Evolutionary conservation across 371 early-diverging fungal genomes (phyloP), one percentile per base, ranked within the genome.

Genomic region (Haplosporangium sp.): DNA sequence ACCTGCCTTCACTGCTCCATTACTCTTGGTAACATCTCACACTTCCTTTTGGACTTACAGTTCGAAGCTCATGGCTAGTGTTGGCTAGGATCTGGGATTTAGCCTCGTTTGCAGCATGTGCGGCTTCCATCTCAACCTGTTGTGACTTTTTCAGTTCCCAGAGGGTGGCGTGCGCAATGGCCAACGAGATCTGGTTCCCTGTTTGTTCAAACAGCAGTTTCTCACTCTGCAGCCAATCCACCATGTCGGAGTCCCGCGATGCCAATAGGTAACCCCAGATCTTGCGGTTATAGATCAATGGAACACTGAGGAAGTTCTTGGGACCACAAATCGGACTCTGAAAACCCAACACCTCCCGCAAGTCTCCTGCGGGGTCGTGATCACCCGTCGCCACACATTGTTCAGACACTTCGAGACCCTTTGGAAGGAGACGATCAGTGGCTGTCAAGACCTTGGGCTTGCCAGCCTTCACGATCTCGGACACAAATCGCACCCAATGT

Each of bases 31-130:
- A 29, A 29, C 29, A 29, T 29, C 29, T 4, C 29, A 29, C 29
- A 4, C 29, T 29, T 29, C 29, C 29, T 4, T 29, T 29, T 29
- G 29, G 29, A 63, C 75, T 71, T 53, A 80, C 81, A 5, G 63
- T 69, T 43, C 73, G 56, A 13, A 74, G 66, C 20, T 73, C 83
- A 52, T 83, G 83, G 37, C 77, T 73, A 14, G 83, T 83, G 41
- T 83, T 83, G 16, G 83, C 83, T 41, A 83, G 59, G 29, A 83
- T 83, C 69, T 77, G 81, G 1, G 79, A 64, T 43, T 83, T 83
- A 13, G 83, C 81, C 50, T 74, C 74, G 40, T 73, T 83, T 0
- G 83, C 82, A 29, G 76, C 81, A 55, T 80, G 77, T 2, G 79
- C 82, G 6, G 83, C 79, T 36, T 83, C 81, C 67, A 83, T 79